Conservation (phyloP, 306 rosid species). For the Alnus glutinosa region DNA sequence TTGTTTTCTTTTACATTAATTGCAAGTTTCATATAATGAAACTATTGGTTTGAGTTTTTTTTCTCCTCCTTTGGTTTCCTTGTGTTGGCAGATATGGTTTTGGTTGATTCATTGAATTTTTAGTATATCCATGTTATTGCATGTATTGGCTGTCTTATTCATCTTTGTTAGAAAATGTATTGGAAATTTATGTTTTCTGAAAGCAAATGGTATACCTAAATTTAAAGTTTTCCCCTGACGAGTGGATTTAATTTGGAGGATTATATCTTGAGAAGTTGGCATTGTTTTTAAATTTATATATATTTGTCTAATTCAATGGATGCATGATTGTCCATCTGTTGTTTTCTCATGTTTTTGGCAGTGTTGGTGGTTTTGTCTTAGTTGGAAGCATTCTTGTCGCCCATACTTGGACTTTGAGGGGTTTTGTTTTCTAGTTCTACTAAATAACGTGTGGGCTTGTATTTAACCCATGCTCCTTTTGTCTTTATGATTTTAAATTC, state of each 20-base stretch:
- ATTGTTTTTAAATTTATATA: background rate
- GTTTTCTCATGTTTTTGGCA: slow-evolving; percentile 18
- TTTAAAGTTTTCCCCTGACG: too few species aligned
- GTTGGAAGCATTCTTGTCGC: background rate
- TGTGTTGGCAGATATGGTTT: background rate
- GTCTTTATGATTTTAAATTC: too few species aligned
- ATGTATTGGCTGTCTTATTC: background rate
- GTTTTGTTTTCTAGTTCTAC: background rate
- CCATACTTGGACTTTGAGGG: background rate
- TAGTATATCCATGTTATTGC: background rate
- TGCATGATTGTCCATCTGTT: slow-evolving; percentile 32
- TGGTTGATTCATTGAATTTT: background rate
- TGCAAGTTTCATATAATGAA: background rate
- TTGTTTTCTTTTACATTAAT: background rate
- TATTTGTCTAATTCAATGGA: slow-evolving; percentile 1
- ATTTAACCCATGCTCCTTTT: too few species aligned
- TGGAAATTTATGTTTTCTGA: background rate
- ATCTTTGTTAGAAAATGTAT: background rate
- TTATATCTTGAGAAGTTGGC: background rate
- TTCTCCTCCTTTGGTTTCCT: background rate
- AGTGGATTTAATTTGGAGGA: background rate
- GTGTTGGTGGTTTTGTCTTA: background rate
- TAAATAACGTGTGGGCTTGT: background rate
- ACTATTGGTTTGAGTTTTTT: background rate
- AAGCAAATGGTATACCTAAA: too few species aligned